phyloP scores from a whole-genome alignment of 257 asterid species.

The Solanum sejunctum region DNA sequence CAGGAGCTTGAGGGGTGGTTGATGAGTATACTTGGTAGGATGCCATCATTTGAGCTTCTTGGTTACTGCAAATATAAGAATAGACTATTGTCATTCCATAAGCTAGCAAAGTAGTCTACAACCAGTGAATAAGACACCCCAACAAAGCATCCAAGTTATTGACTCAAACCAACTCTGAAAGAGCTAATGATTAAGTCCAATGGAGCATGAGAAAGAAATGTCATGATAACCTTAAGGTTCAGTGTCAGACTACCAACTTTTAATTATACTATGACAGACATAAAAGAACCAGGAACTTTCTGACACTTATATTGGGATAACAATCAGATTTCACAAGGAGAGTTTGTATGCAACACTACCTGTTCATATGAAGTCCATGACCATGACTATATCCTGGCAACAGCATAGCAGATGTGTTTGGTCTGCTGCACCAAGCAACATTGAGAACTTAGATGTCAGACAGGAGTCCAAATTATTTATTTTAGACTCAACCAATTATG shows the following conservation, averaged over 20 bases:
- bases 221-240: neutral
- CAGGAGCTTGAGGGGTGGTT: conserved; percentile 25
- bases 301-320: neutral
- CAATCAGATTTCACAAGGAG: neutral
- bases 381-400: conserved; percentile 54
- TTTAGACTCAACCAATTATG: neutral
- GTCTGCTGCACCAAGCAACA: conserved; percentile 45
- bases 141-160: neutral
- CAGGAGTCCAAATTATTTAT: neutral
- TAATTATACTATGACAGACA: neutral
- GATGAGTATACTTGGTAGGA: conserved; percentile 17
- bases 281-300: neutral
- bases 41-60: conserved; percentile 27
- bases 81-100: neutral
- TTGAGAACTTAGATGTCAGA: neutral
- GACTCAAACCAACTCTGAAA: neutral
- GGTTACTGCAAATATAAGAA: conserved; percentile 3
- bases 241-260: neutral
- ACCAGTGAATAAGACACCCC: neutral
- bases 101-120: neutral
- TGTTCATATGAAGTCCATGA: conserved; percentile 47
- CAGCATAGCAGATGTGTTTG: conserved; percentile 31
- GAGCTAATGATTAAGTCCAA: neutral
- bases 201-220: neutral
- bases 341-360: conserved; percentile 19